Evolutionary conservation across 768 basidiomycete species (phyloP).

Genomic region (Collybia mongolica): DNA sequence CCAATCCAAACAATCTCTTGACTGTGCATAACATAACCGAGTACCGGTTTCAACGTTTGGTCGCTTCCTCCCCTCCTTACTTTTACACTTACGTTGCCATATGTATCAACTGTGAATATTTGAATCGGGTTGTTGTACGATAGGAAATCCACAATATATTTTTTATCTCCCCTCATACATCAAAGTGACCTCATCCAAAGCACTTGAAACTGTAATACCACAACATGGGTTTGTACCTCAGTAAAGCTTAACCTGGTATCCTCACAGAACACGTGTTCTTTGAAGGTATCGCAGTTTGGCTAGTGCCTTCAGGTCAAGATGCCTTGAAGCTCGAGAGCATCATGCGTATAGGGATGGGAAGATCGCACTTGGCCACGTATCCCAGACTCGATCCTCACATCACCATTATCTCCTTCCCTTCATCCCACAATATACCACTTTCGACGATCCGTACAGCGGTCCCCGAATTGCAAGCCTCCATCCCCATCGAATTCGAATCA

Average conservation of each 20-base stretch:
- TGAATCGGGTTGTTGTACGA: background rate
- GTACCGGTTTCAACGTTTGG: no score
- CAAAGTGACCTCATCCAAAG: background rate
- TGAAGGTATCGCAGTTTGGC: constrained; percentile 66
- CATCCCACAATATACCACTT: constrained; percentile 21
- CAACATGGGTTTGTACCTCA: background rate
- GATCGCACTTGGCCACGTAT: constrained; percentile 34
- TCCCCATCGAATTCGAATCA: constrained; percentile 49
- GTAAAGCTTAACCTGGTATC: background rate
- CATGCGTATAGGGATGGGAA: constrained; percentile 37
- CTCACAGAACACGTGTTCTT: background rate
- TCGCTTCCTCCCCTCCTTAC: no score
- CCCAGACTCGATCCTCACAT: constrained; percentile 68
- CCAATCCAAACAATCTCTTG: no score
- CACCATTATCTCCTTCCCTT: constrained; percentile 54
- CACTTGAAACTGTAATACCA: background rate
- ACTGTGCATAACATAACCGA: no score
- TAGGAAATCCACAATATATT: background rate
- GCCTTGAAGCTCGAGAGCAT: constrained; percentile 39
- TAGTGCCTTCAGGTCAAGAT: constrained; percentile 55
- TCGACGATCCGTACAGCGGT: constrained; percentile 38
- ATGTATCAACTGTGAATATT: background rate
- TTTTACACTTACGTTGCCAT: background rate
- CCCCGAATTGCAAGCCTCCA: constrained; percentile 26
- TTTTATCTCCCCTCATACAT: background rate